Base-by-base conservation (phyloP, 495 filamentous ascomycete genomes). In the Parathielavia hyrcaniae region DNA sequence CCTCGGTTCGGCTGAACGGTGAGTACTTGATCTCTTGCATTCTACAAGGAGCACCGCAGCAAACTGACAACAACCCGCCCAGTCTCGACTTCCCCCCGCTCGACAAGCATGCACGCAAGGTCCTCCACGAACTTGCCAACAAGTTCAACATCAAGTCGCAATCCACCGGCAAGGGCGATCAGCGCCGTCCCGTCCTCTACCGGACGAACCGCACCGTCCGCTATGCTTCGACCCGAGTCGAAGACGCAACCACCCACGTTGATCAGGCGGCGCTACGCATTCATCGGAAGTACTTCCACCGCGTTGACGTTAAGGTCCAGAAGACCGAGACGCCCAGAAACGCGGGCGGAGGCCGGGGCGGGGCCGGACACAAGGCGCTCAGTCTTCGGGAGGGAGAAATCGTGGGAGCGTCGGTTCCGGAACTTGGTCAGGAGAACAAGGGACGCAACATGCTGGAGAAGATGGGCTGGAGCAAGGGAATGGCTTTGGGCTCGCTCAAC, bases 401-500 rank as follows among this genome's bases (percentile, higher is more conserved):
- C 44, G 91, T 97, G 19, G 93, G 92, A 43, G 89, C 80, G 12
- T 79, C 81, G 35, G 93, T 91, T 0, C 86, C 89, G 2, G 92
- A 95, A 69, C 77, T 99, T 26, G 89, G 89, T 1, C 76, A 72
- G 4, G 90, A 88, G 48, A 99, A 96, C 59, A 86, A 79, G 62
- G 93, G 93, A 20, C 80, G 89, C 44, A 84, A 83, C 4, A 90
- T 99, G 87, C 68, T 99, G 53, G 91, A 96, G 71, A 97, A 92
- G 74, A 97, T 97, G 93, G 93, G 93, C 17, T 99, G 95, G 89
- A 87, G 79, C 58, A 85, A 81, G 46, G 93, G 93, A 5, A 97
- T 85, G 70, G 86, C 85, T 8, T 77, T 99, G n/a, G 93, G 93
- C 43, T 80, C 86, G 5, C 64, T 77, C 11, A 85, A 93, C 58